Base-by-base conservation (phyloP, 306 rosid species). In the Argentina anserina region DNA sequence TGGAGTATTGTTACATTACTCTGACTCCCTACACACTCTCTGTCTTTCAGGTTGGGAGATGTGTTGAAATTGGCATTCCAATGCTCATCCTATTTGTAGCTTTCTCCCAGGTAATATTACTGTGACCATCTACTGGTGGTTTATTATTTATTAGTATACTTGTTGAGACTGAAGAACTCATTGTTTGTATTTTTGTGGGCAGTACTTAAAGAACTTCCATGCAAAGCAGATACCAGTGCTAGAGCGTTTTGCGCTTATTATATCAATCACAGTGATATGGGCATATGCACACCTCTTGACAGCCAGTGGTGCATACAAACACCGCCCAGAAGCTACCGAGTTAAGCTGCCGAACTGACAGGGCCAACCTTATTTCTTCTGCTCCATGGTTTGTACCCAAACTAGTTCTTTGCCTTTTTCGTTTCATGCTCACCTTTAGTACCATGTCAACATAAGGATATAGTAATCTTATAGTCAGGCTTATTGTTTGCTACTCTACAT, bases 201-300 rank as follows among this genome's bases (percentile, higher is more conserved):
- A 91, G 99, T 95, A 91, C 86, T 76, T 95, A 52, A 95, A 95
- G 83, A 86, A 86, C 50, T 95, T 95, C 75, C 88, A 90, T 68
- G 74, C 79, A 73, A 91, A 84, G 81, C 89, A 90, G 50, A 70
- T 88, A 46, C 97, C 96, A 15, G 75, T 91, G 49, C 84, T 95
- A 23, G 99, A 95, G 82, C 25, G 99, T 58, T 95, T 95, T 70
- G 97, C 97, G 63, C 88, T 95, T 60, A 84, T 95, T 21, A 91
- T 95, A 78, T 83, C 99, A 67, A 72, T 92, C 66, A 95, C 96
- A 26, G 86, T 95, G 78, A 86, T 91, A 78, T 95, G 99, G 99
- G 97, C 99, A 49, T 95, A 95, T 82, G 96, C 99, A 76, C 99
- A 95, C 81, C 97, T 95, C 77, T 86, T 95, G 82, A 91, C 97